phyloP scores from a whole-genome alignment of 495 filamentous ascomycete species.

The Trichodelitschia bisporula region DNA sequence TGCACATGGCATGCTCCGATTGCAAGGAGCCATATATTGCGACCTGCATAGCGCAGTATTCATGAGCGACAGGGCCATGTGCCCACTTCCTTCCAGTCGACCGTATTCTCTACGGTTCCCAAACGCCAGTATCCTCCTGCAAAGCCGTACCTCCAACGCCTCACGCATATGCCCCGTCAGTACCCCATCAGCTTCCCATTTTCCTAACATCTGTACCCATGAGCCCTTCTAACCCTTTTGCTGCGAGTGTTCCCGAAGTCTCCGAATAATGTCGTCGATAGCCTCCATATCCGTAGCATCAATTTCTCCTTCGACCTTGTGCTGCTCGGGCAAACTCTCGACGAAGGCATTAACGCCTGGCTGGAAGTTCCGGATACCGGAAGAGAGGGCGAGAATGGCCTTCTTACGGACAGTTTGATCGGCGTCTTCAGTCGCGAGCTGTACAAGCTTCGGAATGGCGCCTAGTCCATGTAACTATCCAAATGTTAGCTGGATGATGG shows the following conservation, averaged over 20 bases:
- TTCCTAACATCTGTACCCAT: too few species aligned
- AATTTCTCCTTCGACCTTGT: constrained; percentile 24
- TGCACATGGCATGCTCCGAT: too few species aligned
- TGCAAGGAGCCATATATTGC: too few species aligned
- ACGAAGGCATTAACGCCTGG: constrained; percentile 37
- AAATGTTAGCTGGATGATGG: neutral
- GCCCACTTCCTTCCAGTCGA: too few species aligned
- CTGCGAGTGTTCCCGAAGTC: constrained; percentile 28
- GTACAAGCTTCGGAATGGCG: constrained; percentile 41
- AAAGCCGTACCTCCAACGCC: too few species aligned
- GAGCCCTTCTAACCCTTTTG: constrained; percentile 1
- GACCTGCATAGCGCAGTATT: too few species aligned
- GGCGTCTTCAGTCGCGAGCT: constrained; percentile 31
- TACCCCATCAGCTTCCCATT: too few species aligned
- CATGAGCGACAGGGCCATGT: too few species aligned
- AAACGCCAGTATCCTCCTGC: too few species aligned
- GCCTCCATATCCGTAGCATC: constrained; percentile 71
- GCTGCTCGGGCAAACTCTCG: constrained; percentile 36
- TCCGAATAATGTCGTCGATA: constrained; percentile 46
- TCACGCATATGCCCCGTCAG: too few species aligned
- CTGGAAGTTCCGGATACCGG: constrained; percentile 64
- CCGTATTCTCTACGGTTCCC: too few species aligned
- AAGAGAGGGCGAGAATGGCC: constrained; percentile 68
- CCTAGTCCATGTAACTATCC: constrained; percentile 21
- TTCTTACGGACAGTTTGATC: constrained; percentile 54